Evolutionary conservation across 208 protist genomes (phyloP).

Genomic region (Acanthamoeba rhysodes): DNA sequence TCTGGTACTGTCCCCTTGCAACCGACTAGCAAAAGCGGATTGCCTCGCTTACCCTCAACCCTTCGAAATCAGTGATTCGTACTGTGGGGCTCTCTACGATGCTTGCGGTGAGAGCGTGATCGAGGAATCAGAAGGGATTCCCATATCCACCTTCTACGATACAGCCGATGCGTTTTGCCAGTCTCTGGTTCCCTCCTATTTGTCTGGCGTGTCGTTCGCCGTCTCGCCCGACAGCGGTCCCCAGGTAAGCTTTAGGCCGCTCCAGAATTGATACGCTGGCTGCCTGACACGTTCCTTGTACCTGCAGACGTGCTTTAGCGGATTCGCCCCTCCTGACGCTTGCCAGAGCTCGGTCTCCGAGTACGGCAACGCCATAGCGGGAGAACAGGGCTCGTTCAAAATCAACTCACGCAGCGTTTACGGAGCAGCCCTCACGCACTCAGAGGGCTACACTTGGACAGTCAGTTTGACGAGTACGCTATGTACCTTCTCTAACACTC

Average conservation of each 20-base stretch:
- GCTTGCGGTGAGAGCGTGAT: background rate
- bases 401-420: conserved; percentile 60
- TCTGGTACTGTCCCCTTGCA: background rate
- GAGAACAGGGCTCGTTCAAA: conserved; percentile 1
- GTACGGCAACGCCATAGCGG: background rate
- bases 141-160: background rate
- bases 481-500: background rate
- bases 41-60: background rate
- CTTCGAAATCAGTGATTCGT: background rate
- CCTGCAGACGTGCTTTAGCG: conserved; percentile 55
- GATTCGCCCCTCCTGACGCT: conserved; percentile 5
- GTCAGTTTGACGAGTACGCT: background rate
- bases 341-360: conserved; percentile 49
- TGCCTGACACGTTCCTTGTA: background rate
- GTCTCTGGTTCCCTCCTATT: conserved; percentile 12
- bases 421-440: background rate
- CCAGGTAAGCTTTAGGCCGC: background rate
- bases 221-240: background rate
- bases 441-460: conserved; percentile 36
- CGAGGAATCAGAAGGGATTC: background rate
- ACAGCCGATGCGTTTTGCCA: conserved; percentile 23
- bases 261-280: background rate
- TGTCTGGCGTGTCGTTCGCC: background rate
- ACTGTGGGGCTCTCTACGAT: background rate
- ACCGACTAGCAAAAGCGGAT: background rate